A percentile compares a stretch with the other conserved stretches of the same genome.
These are phyloP conservation scores for Beauveria sp. DNA, from an alignment of 2,329 filamentous ascomycete genomes.

Conservation along the genomic window DNA sequence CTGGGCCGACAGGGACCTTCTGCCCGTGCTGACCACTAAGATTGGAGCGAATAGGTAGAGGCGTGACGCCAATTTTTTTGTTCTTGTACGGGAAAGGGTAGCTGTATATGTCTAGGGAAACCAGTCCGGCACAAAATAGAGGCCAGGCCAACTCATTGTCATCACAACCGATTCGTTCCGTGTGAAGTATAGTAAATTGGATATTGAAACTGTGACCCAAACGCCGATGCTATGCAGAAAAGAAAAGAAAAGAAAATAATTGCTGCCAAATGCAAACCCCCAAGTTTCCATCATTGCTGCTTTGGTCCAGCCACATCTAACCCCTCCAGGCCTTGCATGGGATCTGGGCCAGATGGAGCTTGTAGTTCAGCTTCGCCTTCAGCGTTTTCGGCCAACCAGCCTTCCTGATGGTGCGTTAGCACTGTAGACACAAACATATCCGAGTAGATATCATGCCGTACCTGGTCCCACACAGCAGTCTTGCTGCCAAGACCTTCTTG, in stretches of 20 bases:
- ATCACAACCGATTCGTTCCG: neutral
- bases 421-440: neutral
- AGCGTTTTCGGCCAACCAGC: constrained; percentile 83
- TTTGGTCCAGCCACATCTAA: constrained; percentile 92
- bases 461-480: constrained; percentile 95
- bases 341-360: constrained; percentile 58
- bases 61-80: constrained; percentile 16
- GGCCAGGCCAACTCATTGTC: constrained; percentile 8
- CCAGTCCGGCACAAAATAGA: constrained; percentile 13
- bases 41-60: constrained; percentile 11
- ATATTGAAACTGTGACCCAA: constrained; percentile 17
- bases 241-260: neutral
- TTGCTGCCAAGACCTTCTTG: constrained; percentile 86
- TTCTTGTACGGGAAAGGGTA: constrained; percentile 12
- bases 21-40: constrained; percentile 32
- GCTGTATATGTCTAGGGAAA: constrained; percentile 13
- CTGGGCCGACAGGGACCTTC: constrained; percentile 60
- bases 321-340: constrained; percentile 92
- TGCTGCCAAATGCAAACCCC: neutral
- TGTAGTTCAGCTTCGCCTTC: constrained; percentile 69
- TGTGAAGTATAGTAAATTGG: constrained; percentile 4
- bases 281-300: constrained; percentile 45
- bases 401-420: constrained; percentile 55
- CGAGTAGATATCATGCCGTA: constrained; percentile 33
- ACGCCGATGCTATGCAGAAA: constrained; percentile 41